Evolutionary conservation across 2,329 filamentous ascomycete genomes (phyloP), one percentile per base, ranked within the genome.

Genomic region (Curvularia verruculosa): DNA sequence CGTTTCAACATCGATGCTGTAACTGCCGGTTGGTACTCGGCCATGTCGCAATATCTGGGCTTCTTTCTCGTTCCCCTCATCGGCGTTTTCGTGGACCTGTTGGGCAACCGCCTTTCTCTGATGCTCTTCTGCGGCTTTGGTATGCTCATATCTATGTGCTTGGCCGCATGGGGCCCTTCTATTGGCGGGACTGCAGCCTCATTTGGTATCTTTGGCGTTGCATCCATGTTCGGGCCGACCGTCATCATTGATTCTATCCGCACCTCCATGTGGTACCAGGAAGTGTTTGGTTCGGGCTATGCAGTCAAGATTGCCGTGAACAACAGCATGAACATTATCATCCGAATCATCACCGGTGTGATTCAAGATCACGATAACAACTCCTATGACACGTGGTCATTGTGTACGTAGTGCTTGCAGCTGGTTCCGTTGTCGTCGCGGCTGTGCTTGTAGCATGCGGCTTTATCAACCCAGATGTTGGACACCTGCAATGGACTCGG

Each of bases 271-370:
- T 86, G 84, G 82, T 79, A 86, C 24, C 82, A 85, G 54, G 82
- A 82, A 2, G 82, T 85, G 0, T 88, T 87, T 56, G 85, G 85
- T 0, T 82, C 84, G 0, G 86, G 82, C 0, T 87, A 87, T 57
- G 80, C 84, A 1, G 71, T 87, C 54, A 88, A 88, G 56, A 81
- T 87, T 34, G 83, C 83, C 21, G 83, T 87, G 66, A 87, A 87
- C 66, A 88, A 88, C 68, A 82, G 80, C 28, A 87, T 87, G 83
- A 85, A 79, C 56, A 86, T 87, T 56, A 83, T 87, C 50, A 76
- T 87, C 1, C 78, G 84, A 0, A 81, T 87, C 41, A 75, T 86
- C 19, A 82, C 83, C 0, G 85, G 85, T 1, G 82, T 82, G 0
- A 80, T 88, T 0, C 85, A 88, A 60, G 86, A 88, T 53, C 76